phyloP scores from a whole-genome alignment of 2,329 filamentous ascomycete species.

The Diaporthe destruens region DNA sequence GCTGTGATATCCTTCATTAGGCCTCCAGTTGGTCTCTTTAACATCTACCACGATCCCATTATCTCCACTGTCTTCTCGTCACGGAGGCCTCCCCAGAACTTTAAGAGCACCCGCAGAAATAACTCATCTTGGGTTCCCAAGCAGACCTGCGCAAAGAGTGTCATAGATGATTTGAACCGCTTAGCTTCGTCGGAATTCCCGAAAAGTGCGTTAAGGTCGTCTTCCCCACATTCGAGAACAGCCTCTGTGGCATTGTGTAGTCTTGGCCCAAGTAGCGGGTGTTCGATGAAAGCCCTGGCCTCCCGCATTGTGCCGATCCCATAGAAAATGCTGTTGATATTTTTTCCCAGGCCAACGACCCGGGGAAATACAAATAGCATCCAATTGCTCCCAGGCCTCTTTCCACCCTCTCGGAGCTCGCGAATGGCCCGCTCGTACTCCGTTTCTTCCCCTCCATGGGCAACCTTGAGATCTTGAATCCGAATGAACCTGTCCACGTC shows the following conservation, averaged over 20 bases:
- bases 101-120: background rate
- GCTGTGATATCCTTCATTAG: background rate
- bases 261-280: conserved; percentile 22
- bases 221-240: conserved; percentile 6
- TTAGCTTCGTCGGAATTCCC: background rate
- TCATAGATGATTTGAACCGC: conserved; percentile 22
- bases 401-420: conserved; percentile 26
- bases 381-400: background rate
- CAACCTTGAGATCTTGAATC: background rate
- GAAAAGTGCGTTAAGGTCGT: conserved; percentile 35
- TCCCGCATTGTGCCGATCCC: conserved; percentile 26
- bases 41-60: background rate
- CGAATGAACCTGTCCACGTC: conserved; percentile 31
- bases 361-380: conserved; percentile 35
- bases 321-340: conserved; percentile 27
- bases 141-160: conserved; percentile 22
- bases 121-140: background rate
- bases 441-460: background rate
- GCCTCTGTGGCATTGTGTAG: conserved; percentile 10
- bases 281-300: conserved; percentile 26
- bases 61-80: conserved; percentile 11
- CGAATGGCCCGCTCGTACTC: conserved; percentile 25
- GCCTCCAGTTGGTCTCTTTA: background rate
- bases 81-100: conserved; percentile 5
- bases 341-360: conserved; percentile 27